A percentile compares a stretch with the other conserved stretches of the same genome.
Evolutionary conservation across 495 filamentous ascomycete species (phyloP).

Genomic region (Penicillium angulare): DNA sequence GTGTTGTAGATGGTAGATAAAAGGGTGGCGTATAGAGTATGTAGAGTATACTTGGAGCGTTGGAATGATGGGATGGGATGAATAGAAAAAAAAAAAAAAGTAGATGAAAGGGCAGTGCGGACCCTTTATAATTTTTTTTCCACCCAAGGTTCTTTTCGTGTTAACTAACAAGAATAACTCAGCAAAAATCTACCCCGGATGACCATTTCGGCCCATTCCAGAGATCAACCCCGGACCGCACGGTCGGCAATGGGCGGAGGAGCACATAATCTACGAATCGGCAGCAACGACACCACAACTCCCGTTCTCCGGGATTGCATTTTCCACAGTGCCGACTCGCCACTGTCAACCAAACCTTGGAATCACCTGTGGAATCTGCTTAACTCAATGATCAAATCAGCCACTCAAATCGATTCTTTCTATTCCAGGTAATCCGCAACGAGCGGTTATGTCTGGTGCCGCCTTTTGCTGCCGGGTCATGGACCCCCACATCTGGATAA

Average conservation of each 20-base stretch:
- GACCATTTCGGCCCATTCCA: conserved; percentile 7
- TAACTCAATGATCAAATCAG: background rate
- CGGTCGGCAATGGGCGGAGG: conserved; percentile 8
- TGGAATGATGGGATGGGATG: background rate
- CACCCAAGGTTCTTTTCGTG: background rate
- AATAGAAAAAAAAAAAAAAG: background rate
- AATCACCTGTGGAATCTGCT: background rate
- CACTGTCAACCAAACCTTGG: conserved; percentile 1
- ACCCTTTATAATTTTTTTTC: background rate
- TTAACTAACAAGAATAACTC: background rate
- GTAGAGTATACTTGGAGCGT: too few relatives aligned
- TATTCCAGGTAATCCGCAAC: conserved; percentile 4
- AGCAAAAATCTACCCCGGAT: conserved; percentile 3
- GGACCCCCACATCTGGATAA: conserved; percentile 14
- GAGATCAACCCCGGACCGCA: conserved; percentile 10
- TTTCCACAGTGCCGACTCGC: conserved; percentile 11
- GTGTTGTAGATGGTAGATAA: background rate
- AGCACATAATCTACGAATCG: conserved; percentile 3
- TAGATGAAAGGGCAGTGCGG: background rate
- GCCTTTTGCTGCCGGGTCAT: conserved; percentile 15
- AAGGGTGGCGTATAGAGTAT: background rate
- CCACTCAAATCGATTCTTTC: background rate
- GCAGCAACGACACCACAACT: conserved; percentile 17
- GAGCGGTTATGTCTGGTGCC: conserved; percentile 10
- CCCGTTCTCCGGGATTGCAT: conserved; percentile 13